Base-by-base conservation (phyloP, 495 filamentous ascomycete species). In the Neurospora sp. region DNA sequence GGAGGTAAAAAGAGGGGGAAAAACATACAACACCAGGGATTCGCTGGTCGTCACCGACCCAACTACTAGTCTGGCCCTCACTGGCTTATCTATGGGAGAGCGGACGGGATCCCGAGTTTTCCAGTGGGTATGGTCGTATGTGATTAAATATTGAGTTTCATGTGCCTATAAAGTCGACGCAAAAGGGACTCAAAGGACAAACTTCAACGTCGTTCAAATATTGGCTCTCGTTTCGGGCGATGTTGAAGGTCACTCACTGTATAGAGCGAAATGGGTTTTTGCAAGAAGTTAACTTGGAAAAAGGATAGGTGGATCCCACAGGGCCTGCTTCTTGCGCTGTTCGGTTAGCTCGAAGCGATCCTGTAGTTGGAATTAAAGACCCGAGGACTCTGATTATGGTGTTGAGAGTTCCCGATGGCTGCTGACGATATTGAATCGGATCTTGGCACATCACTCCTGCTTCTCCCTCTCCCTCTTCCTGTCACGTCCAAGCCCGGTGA, bases 81-180 rank as follows among this genome's bases (percentile, higher is more conserved):
- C 53, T 61, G 22, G 79, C 77, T 83, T 82, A 78, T 81, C 80
- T 82, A 84, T 78, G 84, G 82, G 81, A 83, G 84, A 85, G 82
- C 84, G 83, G 83, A 86, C 84, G 84, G 84, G 83, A 83, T 83
- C 80, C 83, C 84, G 83, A 81, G 76, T 81, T 80, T 74, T 84
- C 83, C 27, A 35, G 22, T 65, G 53, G 27, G 53, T 65, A 65
- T 65, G 53, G 53, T 65, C 53, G 53, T 65, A 65, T 65, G 53
- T 65, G 27, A 1, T 35, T 18, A 0, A 31, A 16, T 0, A 14
- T 1, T 6, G 4, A 8, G 4, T 59, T 59, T 27, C 10, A 27
- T 27, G 4, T 22, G 9, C 20, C 9, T 53, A 53, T 53, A 53
- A 27, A 3, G 35, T 37, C 35, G 5, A 7, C 35, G 35, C 6